phyloP scores from a whole-genome alignment of 306 rosid species.

The Prinsepia uniflora region DNA sequence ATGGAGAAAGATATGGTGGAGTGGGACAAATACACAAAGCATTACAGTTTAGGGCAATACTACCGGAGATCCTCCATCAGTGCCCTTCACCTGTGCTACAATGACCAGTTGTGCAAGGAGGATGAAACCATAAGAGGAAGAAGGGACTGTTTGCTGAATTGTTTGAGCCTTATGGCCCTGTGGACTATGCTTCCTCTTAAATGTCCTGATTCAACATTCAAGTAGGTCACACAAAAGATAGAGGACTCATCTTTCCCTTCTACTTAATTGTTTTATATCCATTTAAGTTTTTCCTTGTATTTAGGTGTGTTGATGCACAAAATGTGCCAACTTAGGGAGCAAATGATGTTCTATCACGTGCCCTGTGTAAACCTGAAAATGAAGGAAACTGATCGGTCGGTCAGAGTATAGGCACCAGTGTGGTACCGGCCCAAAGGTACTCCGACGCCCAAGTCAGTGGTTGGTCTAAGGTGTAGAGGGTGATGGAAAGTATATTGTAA shows the following conservation, averaged over 20 bases:
- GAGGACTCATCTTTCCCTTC: background rate
- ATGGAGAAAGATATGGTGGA: conserved; percentile 48
- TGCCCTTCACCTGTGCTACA: conserved; percentile 46
- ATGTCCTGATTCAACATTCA: background rate
- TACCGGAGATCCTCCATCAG: conserved; percentile 44
- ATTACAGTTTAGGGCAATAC: conserved; percentile 30
- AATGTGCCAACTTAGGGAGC: too few relatives aligned
- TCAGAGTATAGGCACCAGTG: too few relatives aligned
- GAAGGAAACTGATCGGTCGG: too few relatives aligned
- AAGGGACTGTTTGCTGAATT: conserved; percentile 55
- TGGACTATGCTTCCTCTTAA: conserved; percentile 42
- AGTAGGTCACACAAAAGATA: background rate
- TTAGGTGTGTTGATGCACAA: too few relatives aligned
- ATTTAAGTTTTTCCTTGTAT: background rate
- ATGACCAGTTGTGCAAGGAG: conserved; percentile 62
- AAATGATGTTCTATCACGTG: too few relatives aligned
- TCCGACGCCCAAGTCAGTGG: too few relatives aligned
- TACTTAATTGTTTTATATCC: background rate
- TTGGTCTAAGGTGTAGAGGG: too few relatives aligned
- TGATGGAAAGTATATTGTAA: too few relatives aligned
- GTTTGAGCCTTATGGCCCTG: conserved; percentile 58
- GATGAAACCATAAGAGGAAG: conserved; percentile 58
- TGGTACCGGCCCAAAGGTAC: too few relatives aligned
- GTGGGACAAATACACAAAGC: conserved; percentile 40
- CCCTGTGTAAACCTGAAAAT: too few relatives aligned